Evolutionary conservation across 2,329 filamentous ascomycete genomes (phyloP).

Genomic region (Talaromyces sp.): DNA sequence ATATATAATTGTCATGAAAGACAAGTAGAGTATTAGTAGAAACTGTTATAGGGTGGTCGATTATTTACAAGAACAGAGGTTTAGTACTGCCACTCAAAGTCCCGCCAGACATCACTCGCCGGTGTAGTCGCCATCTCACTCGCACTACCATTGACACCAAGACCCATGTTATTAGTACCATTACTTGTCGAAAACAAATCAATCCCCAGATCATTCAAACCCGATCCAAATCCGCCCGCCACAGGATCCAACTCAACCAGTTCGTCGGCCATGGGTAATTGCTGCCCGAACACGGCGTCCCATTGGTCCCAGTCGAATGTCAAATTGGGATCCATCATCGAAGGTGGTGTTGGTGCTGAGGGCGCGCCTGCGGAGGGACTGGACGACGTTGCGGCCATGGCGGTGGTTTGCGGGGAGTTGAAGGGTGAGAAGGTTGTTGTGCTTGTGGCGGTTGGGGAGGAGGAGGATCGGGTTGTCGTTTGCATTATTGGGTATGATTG

Average conservation of each 20-base stretch:
- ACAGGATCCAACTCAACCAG: slow-evolving; percentile 43
- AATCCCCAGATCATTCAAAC: slow-evolving; percentile 13
- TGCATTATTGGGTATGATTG: background rate
- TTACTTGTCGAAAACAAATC: slow-evolving; percentile 5
- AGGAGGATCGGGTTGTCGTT: background rate
- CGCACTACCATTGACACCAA: background rate
- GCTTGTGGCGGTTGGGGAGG: background rate
- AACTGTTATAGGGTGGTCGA: background rate
- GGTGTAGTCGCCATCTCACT: background rate
- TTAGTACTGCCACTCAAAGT: slow-evolving; percentile 15
- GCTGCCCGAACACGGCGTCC: slow-evolving; percentile 49
- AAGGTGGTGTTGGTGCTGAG: slow-evolving; percentile 32
- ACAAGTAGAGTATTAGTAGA: background rate
- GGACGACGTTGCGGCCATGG: background rate
- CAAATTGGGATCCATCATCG: slow-evolving; percentile 40
- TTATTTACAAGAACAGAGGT: background rate
- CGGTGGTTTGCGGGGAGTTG: background rate
- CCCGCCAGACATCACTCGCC: slow-evolving; percentile 8
- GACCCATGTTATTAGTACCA: background rate
- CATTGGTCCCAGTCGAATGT: slow-evolving; percentile 51
- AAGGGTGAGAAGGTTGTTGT: background rate
- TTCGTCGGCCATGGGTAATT: slow-evolving; percentile 43
- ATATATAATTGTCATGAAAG: background rate
- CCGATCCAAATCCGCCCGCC: slow-evolving; percentile 27
- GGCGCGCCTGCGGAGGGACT: slow-evolving; percentile 14